phyloP scores from a whole-genome alignment of 192 early-diverging fungal genomes.

The Lobosporangium transversale region DNA sequence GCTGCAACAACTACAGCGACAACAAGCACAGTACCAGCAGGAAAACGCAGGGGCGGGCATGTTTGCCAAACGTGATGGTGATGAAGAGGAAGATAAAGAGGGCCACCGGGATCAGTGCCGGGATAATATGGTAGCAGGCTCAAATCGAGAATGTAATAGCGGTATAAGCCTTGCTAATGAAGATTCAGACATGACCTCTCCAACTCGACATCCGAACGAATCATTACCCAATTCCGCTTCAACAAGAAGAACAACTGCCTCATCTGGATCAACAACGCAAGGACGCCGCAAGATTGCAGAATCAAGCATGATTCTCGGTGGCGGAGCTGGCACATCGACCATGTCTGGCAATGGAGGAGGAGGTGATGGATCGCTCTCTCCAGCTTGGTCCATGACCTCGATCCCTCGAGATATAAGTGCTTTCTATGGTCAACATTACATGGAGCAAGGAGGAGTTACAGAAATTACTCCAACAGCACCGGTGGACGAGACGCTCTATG shows the following conservation, averaged over 20 bases:
- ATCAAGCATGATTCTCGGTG: constrained; percentile 44
- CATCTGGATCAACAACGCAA: constrained; percentile 8
- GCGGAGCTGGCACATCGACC: constrained; percentile 8
- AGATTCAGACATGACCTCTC: constrained; percentile 26
- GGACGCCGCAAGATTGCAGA: constrained; percentile 37
- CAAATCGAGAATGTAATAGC: neutral
- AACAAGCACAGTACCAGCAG: neutral
- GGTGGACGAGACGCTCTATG: constrained; percentile 39
- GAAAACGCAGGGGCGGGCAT: neutral
- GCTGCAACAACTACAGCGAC: neutral
- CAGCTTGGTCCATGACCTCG: constrained; percentile 51
- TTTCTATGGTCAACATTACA: constrained; percentile 7
- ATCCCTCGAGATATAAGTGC: constrained; percentile 52
- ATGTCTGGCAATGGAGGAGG: neutral
- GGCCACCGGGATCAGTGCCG: neutral
- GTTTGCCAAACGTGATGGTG: neutral
- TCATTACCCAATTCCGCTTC: constrained; percentile 32
- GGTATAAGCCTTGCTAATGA: neutral
- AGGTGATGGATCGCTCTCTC: constrained; percentile 32
- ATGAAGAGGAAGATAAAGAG: neutral
- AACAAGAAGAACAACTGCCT: constrained; percentile 26
- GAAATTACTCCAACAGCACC: neutral
- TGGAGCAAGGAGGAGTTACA: neutral
- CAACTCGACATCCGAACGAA: constrained; percentile 19
- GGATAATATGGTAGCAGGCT: constrained; percentile 10